These are phyloP conservation scores for Agaricus subrufescens DNA, from an alignment of 768 basidiomycete species.

Conservation along the genomic window DNA sequence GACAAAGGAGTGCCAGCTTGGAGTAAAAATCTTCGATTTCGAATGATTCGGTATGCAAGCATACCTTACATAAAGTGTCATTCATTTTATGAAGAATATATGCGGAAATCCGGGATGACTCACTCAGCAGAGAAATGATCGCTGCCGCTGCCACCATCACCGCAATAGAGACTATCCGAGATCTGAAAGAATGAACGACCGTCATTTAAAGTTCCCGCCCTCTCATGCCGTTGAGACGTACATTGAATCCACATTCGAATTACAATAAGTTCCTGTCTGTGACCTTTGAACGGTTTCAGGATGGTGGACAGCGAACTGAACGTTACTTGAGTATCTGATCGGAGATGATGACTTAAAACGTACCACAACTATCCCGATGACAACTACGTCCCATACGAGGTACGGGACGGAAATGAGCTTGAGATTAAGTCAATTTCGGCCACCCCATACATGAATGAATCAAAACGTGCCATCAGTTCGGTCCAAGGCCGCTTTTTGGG, in stretches of 20 bases:
- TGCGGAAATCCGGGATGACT: neutral
- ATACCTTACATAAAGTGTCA: slow-evolving; percentile 11
- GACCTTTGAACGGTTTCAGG: slow-evolving; percentile 18
- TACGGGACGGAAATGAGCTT: slow-evolving; percentile 24
- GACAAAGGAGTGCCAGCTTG: slow-evolving; percentile 14
- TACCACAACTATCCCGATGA: slow-evolving; percentile 19
- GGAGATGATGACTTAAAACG: neutral
- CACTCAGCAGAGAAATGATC: slow-evolving; percentile 20
- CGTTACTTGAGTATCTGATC: neutral
- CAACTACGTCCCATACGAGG: slow-evolving; percentile 20
- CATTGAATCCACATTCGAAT: slow-evolving; percentile 18
- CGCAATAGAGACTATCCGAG: slow-evolving; percentile 22
- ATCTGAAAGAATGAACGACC: slow-evolving; percentile 9
- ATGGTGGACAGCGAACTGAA: slow-evolving; percentile 20
- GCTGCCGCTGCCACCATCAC: slow-evolving; percentile 17
- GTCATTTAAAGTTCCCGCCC: neutral
- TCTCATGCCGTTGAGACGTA: slow-evolving; percentile 3
- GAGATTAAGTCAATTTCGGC: neutral
- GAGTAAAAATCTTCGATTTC: slow-evolving; percentile 16
- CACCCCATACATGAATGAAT: neutral
- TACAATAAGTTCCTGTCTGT: slow-evolving; percentile 26
- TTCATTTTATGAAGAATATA: neutral
- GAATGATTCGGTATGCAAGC: slow-evolving; percentile 20
- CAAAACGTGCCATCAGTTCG: slow-evolving; percentile 17
- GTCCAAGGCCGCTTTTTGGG: slow-evolving; percentile 14